Percentiles rank a stretch among this genome's conserved stretches.
Evolutionary conservation across 1,284 basidiomycete genomes (phyloP).

Genomic region (Clitocybe nebularis): DNA sequence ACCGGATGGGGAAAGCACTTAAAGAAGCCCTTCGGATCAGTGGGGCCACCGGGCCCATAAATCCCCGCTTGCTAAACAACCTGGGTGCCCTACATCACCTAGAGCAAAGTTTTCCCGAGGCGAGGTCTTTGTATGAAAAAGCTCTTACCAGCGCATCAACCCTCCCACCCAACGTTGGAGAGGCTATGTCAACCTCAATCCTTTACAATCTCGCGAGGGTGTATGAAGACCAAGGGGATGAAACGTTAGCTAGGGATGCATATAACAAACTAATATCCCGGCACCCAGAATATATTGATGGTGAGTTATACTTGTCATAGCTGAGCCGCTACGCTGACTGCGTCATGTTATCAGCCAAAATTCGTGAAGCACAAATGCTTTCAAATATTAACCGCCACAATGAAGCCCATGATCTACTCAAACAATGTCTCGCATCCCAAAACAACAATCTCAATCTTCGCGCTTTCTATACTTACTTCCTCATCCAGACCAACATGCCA

Average conservation of each 20-base stretch:
- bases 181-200: constrained; percentile 75
- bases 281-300: constrained; percentile 93
- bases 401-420: constrained; percentile 83
- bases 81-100: constrained; percentile 75
- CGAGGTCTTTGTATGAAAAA: constrained; percentile 59
- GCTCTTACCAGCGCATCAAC: constrained; percentile 57
- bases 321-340: constrained; percentile 7
- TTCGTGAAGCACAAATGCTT: constrained; percentile 81
- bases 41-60: constrained; percentile 43
- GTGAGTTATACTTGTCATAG: constrained; percentile 41
- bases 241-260: constrained; percentile 71
- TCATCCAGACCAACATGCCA: constrained; percentile 68
- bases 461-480: constrained; percentile 85
- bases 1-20: constrained; percentile 70
- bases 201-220: constrained; percentile 87
- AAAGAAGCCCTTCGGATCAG: constrained; percentile 67
- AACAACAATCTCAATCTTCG: constrained; percentile 74
- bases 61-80: constrained; percentile 80
- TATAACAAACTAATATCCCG: constrained; percentile 80
- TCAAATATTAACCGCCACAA: constrained; percentile 63
- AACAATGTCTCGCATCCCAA: constrained; percentile 78
- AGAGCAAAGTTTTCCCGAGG: constrained; percentile 58
- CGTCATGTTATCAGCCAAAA: constrained; percentile 62
- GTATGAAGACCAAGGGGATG: constrained; percentile 80
- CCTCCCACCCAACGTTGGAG: constrained; percentile 48